Evolutionary conservation across 2,329 filamentous ascomycete genomes (phyloP).

Genomic region (Calycina herbarum): DNA sequence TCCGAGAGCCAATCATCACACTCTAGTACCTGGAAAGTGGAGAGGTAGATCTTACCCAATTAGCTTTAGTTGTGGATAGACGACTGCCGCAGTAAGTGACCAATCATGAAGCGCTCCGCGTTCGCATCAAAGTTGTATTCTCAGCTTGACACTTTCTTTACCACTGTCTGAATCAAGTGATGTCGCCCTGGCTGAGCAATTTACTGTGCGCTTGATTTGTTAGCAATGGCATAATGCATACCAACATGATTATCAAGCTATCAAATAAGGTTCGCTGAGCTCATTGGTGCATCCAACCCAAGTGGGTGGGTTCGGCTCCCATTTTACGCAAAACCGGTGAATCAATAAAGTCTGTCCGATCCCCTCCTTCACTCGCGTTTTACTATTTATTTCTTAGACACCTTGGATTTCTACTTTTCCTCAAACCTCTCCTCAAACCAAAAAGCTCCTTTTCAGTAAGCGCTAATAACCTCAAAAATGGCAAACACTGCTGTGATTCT

Average conservation of each 20-base stretch:
- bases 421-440: not conserved
- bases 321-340: constrained; percentile 27
- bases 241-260: not conserved
- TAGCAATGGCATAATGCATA: not conserved
- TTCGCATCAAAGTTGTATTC: not conserved
- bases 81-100: not conserved
- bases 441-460: not conserved
- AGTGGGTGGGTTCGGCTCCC: not conserved
- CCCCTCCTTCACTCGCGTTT: not conserved
- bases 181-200: not conserved
- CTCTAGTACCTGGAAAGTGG: not conserved
- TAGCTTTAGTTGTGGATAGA: not conserved
- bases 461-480: constrained; percentile 22
- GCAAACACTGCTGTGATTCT: constrained; percentile 49
- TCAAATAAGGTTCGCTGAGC: not conserved
- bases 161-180: too few species aligned
- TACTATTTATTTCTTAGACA: not conserved
- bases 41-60: not conserved
- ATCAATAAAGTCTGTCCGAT: not conserved
- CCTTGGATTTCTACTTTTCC: not conserved
- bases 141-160: not conserved
- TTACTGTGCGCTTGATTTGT: not conserved
- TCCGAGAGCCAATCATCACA: not conserved
- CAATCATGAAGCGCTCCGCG: not conserved
- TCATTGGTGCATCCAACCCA: not conserved